Evolutionary conservation across 495 filamentous ascomycete genomes (phyloP), one percentile per base, ranked within the genome.

Genomic region (Niebla homalea): DNA sequence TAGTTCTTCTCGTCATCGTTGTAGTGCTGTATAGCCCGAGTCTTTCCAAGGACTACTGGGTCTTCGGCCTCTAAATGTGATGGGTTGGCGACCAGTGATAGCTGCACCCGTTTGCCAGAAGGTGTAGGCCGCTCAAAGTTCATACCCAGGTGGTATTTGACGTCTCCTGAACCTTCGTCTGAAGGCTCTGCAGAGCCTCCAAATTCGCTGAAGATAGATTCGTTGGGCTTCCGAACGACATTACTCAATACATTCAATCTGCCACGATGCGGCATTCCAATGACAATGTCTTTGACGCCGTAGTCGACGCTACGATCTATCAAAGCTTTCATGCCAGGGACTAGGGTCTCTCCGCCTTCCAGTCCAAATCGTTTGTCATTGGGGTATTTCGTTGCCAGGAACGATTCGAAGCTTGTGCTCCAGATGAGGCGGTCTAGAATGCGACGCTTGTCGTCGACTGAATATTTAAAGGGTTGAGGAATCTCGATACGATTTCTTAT

Each of bases 111-210:
- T 76, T 96, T 97, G 60, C 92, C 92, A 22, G 93, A 97, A 48
- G 92, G 92, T 19, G 92, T 98, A 29, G 92, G 92, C 45, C 92
- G 87, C 71, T 98, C 93, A 61, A 98, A 98, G 72, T 97, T 97
- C 92, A 98, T 98, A 59, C 92, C 92, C 60, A 98, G 70, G 72
- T 98, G 92, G 70, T 98, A 98, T 67, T 98, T 98, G 65, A 98
- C 92, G 67, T 98, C 92, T 54, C 92, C 92, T 44, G 93, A 97
- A 50, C 92, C 92, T 68, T 97, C 92, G 60, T 98, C 92, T 51
- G 82, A 81, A 22, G 88, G 84, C 60, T 87, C 90, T 32, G 86
- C 70, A 36, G 85, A 85, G 53, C 92, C 92, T 51, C 84, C 85
- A 60, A 98, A 98, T 68, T 98, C 92, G 67, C 85, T 93, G 73